Evolutionary conservation across 2,329 filamentous ascomycete species (phyloP).

Genomic region (Cryphonectria japonica): DNA sequence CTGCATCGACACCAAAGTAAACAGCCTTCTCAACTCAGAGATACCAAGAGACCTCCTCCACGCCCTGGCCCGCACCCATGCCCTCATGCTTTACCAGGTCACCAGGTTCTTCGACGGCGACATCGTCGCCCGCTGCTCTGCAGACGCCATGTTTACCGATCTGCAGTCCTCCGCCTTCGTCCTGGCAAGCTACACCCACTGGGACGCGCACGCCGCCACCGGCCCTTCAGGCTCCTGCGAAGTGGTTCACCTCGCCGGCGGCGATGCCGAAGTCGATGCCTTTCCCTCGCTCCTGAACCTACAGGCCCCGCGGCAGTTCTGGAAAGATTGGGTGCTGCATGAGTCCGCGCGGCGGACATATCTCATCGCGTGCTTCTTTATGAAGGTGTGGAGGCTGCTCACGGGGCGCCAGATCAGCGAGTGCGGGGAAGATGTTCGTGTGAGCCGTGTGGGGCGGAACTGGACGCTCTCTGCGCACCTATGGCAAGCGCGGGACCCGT

Average conservation of each 20-base stretch:
- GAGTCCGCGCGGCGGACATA: conserved; percentile 59
- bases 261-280: conserved; percentile 2
- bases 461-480: conserved; percentile 46
- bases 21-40: conserved; percentile 46
- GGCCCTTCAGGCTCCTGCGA: conserved; percentile 12
- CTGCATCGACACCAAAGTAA: conserved; percentile 49
- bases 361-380: conserved; percentile 49
- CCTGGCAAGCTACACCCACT: conserved; percentile 40
- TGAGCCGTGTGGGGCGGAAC: conserved; percentile 39
- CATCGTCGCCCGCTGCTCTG: conserved; percentile 39
- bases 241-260: conserved; percentile 31
- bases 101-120: conserved; percentile 51
- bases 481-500: conserved; percentile 42
- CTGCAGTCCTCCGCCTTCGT: conserved; percentile 41
- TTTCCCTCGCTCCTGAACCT: conserved; percentile 40
- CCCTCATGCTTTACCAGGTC: conserved; percentile 50
- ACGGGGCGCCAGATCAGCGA: conserved; percentile 33
- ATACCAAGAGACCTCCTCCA: conserved; percentile 37
- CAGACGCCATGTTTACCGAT: conserved; percentile 36
- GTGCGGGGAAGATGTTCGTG: conserved; percentile 36
- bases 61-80: conserved; percentile 45
- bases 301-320: conserved; percentile 48
- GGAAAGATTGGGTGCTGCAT: conserved; percentile 55
- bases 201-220: conserved; percentile 34
- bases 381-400: conserved; percentile 42